These are phyloP conservation scores for Durio zibethinus DNA, from an alignment of 345 rosid genomes.

Conservation along the genomic window DNA sequence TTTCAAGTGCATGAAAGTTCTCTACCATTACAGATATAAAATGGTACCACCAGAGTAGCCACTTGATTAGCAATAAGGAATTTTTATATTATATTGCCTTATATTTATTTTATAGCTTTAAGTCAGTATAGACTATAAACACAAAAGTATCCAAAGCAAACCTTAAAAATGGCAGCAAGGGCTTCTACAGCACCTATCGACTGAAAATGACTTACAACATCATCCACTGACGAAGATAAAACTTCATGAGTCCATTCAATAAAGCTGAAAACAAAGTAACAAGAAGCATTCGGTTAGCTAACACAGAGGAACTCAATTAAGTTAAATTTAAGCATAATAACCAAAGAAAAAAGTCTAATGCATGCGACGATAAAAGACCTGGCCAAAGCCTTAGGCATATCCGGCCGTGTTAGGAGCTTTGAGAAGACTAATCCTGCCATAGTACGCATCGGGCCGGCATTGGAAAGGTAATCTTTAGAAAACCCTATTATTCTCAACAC, in stretches of 20 bases:
- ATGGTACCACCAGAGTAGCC: background rate
- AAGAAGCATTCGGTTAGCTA: background rate
- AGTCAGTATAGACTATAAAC: background rate
- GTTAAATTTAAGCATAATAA: constrained; percentile 7
- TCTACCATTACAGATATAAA: background rate
- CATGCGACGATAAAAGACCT: constrained; percentile 38
- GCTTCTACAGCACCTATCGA: constrained; percentile 88
- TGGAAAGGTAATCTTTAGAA: constrained; percentile 83
- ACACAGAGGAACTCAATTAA: background rate
- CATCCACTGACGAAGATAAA: constrained; percentile 56
- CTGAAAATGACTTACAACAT: constrained; percentile 57
- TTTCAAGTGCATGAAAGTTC: background rate
- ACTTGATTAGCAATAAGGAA: background rate
- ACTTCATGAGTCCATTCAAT: constrained; percentile 82
- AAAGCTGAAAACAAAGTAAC: constrained; percentile 51
- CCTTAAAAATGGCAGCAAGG: constrained; percentile 91
- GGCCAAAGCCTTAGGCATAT: constrained; percentile 77
- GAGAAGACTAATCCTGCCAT: constrained; percentile 84
- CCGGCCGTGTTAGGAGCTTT: constrained; percentile 85
- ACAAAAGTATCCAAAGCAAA: constrained; percentile 25
- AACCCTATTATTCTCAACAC: constrained; percentile 68
- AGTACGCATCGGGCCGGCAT: constrained; percentile 91
- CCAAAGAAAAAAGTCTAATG: background rate
- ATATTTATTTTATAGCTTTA: background rate
- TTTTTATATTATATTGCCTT: background rate